These are phyloP conservation scores for Lachnellula suecica DNA, from an alignment of 2,329 filamentous ascomycete species.

Conservation along the genomic window DNA sequence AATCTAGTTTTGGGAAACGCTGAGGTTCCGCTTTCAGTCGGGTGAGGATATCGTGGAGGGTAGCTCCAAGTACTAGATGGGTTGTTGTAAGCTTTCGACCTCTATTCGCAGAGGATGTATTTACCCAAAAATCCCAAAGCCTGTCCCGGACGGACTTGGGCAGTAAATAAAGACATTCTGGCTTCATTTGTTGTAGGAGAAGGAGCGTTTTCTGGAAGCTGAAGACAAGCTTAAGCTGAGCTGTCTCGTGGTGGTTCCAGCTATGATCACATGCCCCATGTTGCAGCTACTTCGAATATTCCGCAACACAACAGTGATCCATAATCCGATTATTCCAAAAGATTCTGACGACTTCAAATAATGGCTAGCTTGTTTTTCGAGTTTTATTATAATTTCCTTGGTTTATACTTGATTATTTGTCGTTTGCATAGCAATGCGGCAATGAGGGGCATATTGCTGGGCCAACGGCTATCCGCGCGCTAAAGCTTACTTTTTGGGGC, in stretches of 20 bases:
- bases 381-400: no score
- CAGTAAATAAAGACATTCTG: constrained; percentile 49
- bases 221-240: neutral
- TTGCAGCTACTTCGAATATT: no score
- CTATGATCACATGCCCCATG: no score
- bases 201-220: neutral
- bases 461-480: neutral
- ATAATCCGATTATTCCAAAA: no score
- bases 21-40: constrained; percentile 85
- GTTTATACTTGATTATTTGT: no score
- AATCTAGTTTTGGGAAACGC: constrained; percentile 77
- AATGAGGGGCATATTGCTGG: neutral
- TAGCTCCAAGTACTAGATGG: constrained; percentile 75
- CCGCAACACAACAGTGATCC: no score
- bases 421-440: no score
- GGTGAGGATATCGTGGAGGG: constrained; percentile 84
- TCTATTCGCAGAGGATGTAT: constrained; percentile 39
- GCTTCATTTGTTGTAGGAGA: constrained; percentile 18
- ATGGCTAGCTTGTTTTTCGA: no score
- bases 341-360: no score
- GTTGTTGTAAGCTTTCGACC: constrained; percentile 8
- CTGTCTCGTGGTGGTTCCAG: no score
- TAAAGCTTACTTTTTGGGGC: neutral
- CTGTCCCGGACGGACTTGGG: constrained; percentile 66
- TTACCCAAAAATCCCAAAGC: constrained; percentile 42